These are phyloP conservation scores for Penicillium diatomitis DNA, from an alignment of 495 filamentous ascomycete genomes.

Conservation along the genomic window DNA sequence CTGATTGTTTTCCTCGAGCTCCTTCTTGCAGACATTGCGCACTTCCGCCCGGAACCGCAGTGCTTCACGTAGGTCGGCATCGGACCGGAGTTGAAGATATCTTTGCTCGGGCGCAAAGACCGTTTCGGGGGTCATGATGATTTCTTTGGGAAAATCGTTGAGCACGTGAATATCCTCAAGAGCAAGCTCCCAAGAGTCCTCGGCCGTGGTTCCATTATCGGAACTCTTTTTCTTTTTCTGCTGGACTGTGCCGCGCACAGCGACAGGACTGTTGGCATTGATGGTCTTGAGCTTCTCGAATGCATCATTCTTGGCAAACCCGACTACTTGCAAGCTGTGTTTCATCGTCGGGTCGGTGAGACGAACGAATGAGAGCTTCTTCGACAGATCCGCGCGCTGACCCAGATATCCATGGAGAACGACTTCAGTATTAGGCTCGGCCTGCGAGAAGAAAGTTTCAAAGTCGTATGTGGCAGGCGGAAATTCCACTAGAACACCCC, in stretches of 20 bases:
- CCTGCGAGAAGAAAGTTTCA: conserved; percentile 30
- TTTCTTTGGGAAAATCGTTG: conserved; percentile 67
- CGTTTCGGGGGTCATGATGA: conserved; percentile 62
- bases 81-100: conserved; percentile 76
- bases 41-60: conserved; percentile 49
- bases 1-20: conserved; percentile 32
- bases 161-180: conserved; percentile 55
- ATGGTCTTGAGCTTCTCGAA: conserved; percentile 41
- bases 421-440: conserved; percentile 41
- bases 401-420: conserved; percentile 66
- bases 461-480: conserved; percentile 41
- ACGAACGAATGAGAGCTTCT: conserved; percentile 60
- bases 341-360: conserved; percentile 43
- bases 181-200: conserved; percentile 48
- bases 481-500: conserved; percentile 38
- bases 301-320: conserved; percentile 31
- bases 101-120: conserved; percentile 64
- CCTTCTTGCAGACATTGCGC: conserved; percentile 40
- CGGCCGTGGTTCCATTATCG: conserved; percentile 12
- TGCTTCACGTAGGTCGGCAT: conserved; percentile 51
- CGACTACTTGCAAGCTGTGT: conserved; percentile 44
- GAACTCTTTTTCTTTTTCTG: conserved; percentile 27
- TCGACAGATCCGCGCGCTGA: conserved; percentile 49
- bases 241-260: conserved; percentile 40
- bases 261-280: conserved; percentile 43